Percentiles rank a stretch among this genome's conserved stretches.
Evolutionary conservation across 116 monocot genomes (phyloP).

Genomic region (Dioscorea cayenensis): DNA sequence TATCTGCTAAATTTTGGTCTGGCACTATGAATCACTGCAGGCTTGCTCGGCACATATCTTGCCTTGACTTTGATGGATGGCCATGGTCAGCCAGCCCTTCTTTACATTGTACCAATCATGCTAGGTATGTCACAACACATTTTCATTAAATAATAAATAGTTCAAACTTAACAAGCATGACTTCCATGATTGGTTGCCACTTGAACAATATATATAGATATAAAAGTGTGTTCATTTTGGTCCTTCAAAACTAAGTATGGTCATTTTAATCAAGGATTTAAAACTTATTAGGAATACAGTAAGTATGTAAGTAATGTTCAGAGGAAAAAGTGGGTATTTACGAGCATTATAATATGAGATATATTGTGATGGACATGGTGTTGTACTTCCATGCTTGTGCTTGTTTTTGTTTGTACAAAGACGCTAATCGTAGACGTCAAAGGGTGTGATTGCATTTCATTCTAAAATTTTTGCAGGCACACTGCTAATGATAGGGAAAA

Average conservation of each 20-base stretch:
- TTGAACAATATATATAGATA: no score
- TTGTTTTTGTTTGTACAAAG: no score
- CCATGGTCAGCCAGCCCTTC: slow-evolving; percentile 95
- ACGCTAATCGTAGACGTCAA: not conserved
- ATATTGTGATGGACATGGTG: no score
- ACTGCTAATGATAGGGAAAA: slow-evolving; percentile 63
- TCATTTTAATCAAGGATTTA: no score
- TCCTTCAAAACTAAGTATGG: no score
- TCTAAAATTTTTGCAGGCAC: slow-evolving; percentile 52
- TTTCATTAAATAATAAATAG: not conserved
- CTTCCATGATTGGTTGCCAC: not conserved
- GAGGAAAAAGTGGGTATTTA: no score
- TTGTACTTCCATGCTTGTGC: no score
- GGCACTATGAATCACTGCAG: slow-evolving; percentile 35
- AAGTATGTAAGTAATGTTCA: no score
- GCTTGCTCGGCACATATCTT: slow-evolving; percentile 89
- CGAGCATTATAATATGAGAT: no score
- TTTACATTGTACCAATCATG: slow-evolving; percentile 96
- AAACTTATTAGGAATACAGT: no score
- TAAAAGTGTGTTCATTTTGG: no score
- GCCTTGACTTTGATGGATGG: slow-evolving; percentile 99
- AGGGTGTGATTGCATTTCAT: not conserved
- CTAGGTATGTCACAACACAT: slow-evolving; percentile 35
- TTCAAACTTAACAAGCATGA: not conserved
- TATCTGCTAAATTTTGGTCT: not conserved